Percentiles rank a stretch among this genome's conserved stretches.
These are phyloP conservation scores for Cercospora brassicicola DNA, from an alignment of 2,329 filamentous ascomycete species.

Conservation along the genomic window DNA sequence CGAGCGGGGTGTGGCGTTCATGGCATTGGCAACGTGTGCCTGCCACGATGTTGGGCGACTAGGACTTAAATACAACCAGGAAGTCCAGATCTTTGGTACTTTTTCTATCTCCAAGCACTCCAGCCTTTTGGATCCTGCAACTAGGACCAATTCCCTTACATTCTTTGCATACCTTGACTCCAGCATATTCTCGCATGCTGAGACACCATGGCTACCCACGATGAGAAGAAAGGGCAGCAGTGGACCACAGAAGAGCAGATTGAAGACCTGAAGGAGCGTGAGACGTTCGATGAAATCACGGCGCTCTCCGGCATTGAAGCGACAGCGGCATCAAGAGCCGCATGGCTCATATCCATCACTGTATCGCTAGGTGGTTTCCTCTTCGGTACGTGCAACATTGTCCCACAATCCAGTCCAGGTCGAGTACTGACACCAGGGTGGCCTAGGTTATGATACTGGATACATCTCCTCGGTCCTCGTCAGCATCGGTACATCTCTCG, in stretches of 20 bases:
- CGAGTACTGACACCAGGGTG: not conserved
- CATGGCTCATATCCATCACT: slow-evolving; percentile 43
- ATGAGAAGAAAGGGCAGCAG: slow-evolving; percentile 21
- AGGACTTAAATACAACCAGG: not conserved
- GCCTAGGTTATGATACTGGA: not conserved
- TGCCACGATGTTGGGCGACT: not conserved
- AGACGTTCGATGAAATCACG: slow-evolving; percentile 23
- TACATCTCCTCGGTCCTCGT: not conserved
- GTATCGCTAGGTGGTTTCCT: slow-evolving; percentile 41
- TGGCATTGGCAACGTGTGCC: not conserved
- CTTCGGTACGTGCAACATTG: slow-evolving; percentile 23
- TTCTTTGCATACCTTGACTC: not conserved
- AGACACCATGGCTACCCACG: slow-evolving; percentile 16
- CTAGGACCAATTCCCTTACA: not conserved
- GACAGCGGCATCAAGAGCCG: slow-evolving; percentile 42
- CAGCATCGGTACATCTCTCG: not conserved
- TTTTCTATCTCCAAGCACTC: not conserved
- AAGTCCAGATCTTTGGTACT: not conserved
- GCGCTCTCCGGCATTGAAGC: slow-evolving; percentile 42
- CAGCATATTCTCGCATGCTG: not conserved
- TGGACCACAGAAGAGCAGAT: slow-evolving; percentile 24
- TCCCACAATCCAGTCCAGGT: not conserved
- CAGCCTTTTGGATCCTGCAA: not conserved
- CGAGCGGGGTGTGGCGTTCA: not conserved
- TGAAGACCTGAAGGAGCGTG: slow-evolving; percentile 18